Conservation (phyloP, 2,329 filamentous ascomycete species). For the Arthrobotrys sinensis region DNA sequence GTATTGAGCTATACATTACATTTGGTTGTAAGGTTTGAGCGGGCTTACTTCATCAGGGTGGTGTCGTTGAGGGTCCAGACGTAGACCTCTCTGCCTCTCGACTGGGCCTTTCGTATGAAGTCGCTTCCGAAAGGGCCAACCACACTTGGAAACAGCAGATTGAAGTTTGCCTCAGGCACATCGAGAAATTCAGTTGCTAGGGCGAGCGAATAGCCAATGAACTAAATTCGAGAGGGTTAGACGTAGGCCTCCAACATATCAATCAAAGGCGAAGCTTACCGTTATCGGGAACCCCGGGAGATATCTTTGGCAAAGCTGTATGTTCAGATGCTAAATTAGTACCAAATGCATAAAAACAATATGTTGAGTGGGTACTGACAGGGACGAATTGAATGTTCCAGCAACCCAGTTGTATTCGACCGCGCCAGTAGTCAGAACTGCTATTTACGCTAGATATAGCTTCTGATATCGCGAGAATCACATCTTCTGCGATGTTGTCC, state of each 20-base stretch:
- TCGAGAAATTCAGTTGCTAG: slow-evolving; percentile 81
- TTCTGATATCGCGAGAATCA: slow-evolving; percentile 79
- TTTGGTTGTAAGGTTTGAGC: neutral
- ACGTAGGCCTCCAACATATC: neutral
- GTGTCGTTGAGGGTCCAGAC: slow-evolving; percentile 90
- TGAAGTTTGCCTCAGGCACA: slow-evolving; percentile 80
- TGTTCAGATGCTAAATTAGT: neutral
- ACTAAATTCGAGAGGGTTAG: slow-evolving; percentile 53
- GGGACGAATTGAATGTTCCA: slow-evolving; percentile 76
- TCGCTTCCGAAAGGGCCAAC: slow-evolving; percentile 77
- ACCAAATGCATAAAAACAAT: neutral
- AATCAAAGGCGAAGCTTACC: slow-evolving; percentile 40
- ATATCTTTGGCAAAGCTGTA: slow-evolving; percentile 63
- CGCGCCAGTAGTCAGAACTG: slow-evolving; percentile 74
- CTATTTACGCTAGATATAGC: slow-evolving; percentile 73
- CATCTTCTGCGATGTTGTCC: slow-evolving; percentile 78
- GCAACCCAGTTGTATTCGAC: slow-evolving; percentile 82
- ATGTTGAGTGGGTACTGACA: slow-evolving; percentile 57
- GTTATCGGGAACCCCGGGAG: slow-evolving; percentile 63
- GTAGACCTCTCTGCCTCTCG: slow-evolving; percentile 75
- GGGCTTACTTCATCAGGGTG: slow-evolving; percentile 82
- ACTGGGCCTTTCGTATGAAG: slow-evolving; percentile 77
- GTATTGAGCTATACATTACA: neutral
- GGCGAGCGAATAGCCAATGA: slow-evolving; percentile 68
- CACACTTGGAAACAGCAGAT: slow-evolving; percentile 79